Base-by-base conservation (phyloP, 352 stramenopile species). In the Phytophthora capsici region DNA sequence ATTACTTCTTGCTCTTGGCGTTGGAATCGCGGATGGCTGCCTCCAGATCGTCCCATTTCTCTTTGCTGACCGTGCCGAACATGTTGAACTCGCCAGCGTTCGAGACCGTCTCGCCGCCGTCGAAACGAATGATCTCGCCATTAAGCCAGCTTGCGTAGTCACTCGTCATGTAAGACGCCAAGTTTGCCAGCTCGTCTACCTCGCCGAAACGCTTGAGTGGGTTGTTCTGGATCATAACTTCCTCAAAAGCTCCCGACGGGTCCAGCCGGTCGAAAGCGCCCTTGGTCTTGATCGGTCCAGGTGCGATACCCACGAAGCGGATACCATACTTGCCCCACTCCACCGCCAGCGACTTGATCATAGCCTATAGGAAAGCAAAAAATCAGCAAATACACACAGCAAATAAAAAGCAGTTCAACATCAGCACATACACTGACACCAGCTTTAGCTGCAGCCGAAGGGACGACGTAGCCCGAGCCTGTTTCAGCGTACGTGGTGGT, bases 271-370 rank as follows among this genome's bases (percentile, higher is more conserved):
- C 82, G 57, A 94, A 94, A 22, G 86, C 84, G 1, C 86, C 86
- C 54, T 94, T 92, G 38, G 86, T 93, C 59, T 91, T 91, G 77
- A 99, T 99, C 32, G 96, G 95, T 28, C 97, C 97, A 1, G 97
- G 97, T n/a, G 96, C 96, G 50, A 99, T 98, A 28, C 94, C 95
- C 53, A 98, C 95, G 8, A 99, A 97, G 57, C 97, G 82, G 56
- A 99, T 98, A 43, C 88, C 84, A 80, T 98, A 92, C 60, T 88
- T 86, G 47, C 96, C 96, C 97, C 97, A 99, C 81, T 99, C 97
- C 25, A 98, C 82, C 19, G 92, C 96, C 19, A 99, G 83, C 64
- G 84, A 98, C 75, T 97, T 94, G 37, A 97, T 98, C 67, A 99
- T 87, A 13, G 88, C 95, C 88, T 99, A 78, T 37, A 44, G 48